A percentile compares a stretch with the other conserved stretches of the same genome.
Evolutionary conservation across 2,329 filamentous ascomycete species (phyloP).

Genomic region (Fusarium marasasianum): DNA sequence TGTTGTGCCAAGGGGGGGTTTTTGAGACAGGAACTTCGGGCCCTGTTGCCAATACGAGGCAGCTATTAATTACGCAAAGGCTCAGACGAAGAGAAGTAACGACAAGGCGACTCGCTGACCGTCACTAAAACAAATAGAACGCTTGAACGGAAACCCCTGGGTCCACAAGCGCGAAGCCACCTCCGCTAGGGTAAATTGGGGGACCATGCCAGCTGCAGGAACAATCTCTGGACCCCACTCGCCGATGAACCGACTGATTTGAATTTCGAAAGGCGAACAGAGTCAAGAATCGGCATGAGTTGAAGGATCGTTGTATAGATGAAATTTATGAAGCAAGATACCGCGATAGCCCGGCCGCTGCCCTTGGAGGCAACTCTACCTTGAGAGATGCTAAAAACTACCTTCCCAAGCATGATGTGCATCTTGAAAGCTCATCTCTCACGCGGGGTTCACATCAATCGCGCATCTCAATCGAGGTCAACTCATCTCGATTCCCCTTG

Average conservation of each 20-base stretch:
- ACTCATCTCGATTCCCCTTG: slow-evolving; percentile 17
- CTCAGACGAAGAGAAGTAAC: slow-evolving; percentile 9
- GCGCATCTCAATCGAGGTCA: background rate
- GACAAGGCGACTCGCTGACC: background rate
- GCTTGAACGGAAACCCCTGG: slow-evolving; percentile 7
- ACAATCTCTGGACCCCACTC: slow-evolving; percentile 45
- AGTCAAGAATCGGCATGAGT: slow-evolving; percentile 6
- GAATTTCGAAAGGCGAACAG: slow-evolving; percentile 11
- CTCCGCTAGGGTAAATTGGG: slow-evolving; percentile 37
- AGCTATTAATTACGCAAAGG: slow-evolving; percentile 4
- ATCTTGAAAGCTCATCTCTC: slow-evolving; percentile 37
- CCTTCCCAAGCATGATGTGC: background rate
- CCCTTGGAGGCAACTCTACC: background rate
- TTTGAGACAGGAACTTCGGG: slow-evolving; percentile 5
- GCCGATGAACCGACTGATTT: slow-evolving; percentile 39
- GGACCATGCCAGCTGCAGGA: slow-evolving; percentile 44
- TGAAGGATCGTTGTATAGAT: slow-evolving; percentile 6
- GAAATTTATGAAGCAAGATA: background rate
- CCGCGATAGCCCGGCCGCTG: background rate
- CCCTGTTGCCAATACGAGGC: background rate
- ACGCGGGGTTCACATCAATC: slow-evolving; percentile 16
- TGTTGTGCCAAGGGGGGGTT: background rate
- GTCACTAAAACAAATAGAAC: slow-evolving; percentile 27
- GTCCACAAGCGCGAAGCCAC: slow-evolving; percentile 29
- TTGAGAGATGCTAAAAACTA: background rate